Conservation (phyloP, 2,329 filamentous ascomycete species). For the Akanthomyces uredinophilus region DNA sequence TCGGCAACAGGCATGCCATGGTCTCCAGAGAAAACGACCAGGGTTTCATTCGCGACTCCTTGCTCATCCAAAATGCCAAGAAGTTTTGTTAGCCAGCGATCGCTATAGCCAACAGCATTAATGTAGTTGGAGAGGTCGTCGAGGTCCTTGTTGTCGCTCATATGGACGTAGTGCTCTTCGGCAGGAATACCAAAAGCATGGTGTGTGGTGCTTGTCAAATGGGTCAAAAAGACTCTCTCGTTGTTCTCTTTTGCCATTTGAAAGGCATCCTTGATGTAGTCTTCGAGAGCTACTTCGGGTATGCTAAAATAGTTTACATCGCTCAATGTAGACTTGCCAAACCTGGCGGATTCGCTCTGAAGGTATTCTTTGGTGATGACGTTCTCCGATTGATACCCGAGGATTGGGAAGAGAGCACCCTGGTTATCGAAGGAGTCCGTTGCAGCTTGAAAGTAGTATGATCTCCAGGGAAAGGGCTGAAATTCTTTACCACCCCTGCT, state of each 20-base stretch:
- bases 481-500: slow-evolving; percentile 18
- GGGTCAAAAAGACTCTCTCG: slow-evolving; percentile 30
- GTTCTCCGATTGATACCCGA: slow-evolving; percentile 28
- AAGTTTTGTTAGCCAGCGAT: slow-evolving; percentile 29
- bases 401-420: slow-evolving; percentile 24
- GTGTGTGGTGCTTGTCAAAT: slow-evolving; percentile 33
- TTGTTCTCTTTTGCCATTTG: slow-evolving; percentile 25
- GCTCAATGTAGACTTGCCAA: slow-evolving; percentile 24
- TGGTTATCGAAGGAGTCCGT: slow-evolving; percentile 32
- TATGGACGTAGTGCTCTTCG: slow-evolving; percentile 23
- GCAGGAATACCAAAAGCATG: slow-evolving; percentile 28
- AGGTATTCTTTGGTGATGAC: slow-evolving; percentile 28
- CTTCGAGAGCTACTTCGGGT: slow-evolving; percentile 27
- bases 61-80: slow-evolving; percentile 28
- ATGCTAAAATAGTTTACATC: slow-evolving; percentile 33
- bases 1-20: slow-evolving; percentile 30
- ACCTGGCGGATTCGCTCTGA: slow-evolving; percentile 23
- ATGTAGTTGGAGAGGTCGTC: slow-evolving; percentile 31
- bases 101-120: slow-evolving; percentile 29
- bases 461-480: slow-evolving; percentile 27
- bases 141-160: slow-evolving; percentile 23
- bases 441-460: slow-evolving; percentile 29
- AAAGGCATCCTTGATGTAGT: slow-evolving; percentile 30
- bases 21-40: slow-evolving; percentile 30
- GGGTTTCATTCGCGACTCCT: slow-evolving; percentile 29